A percentile compares a stretch with the other conserved stretches of the same genome.
These are phyloP conservation scores for Hsuehochloa calcarea DNA, from an alignment of 176 grass and related monocot genomes.

Conservation along the genomic window DNA sequence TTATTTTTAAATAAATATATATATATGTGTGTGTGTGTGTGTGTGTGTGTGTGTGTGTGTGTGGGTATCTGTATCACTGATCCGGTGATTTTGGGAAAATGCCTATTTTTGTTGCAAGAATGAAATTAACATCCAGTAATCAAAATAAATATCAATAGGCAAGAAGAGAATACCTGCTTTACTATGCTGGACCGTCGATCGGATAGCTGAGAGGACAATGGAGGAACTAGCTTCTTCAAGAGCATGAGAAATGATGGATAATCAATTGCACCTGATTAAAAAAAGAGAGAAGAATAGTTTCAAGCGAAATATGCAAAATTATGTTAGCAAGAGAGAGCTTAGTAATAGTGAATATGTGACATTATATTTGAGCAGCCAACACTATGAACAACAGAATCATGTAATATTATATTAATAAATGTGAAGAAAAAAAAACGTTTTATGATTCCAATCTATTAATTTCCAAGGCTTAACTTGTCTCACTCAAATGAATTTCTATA, in stretches of 20 bases:
- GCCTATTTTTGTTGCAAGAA: not conserved
- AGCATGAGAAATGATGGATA: conserved; percentile 70
- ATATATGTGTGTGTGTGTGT: too few species aligned
- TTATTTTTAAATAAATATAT: not conserved
- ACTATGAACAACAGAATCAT: not conserved
- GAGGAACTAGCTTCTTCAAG: conserved; percentile 71
- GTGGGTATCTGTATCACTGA: not conserved
- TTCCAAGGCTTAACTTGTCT: not conserved
- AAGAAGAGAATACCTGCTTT: conserved; percentile 59
- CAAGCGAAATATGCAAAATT: not conserved
- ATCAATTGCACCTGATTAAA: conserved; percentile 65
- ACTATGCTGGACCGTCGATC: conserved; percentile 82
- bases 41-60: too few species aligned
- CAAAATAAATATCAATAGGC: conserved; percentile 14
- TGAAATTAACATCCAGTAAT: not conserved
- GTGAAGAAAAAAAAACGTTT: not conserved
- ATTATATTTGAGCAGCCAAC: conserved; percentile 14
- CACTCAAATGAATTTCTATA: conserved; percentile 1
- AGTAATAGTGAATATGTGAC: conserved; percentile 11
- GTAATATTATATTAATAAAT: conserved; percentile 16
- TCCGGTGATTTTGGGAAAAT: not conserved
- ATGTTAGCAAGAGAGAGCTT: conserved; percentile 18
- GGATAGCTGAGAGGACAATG: conserved; percentile 58
- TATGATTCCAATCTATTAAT: not conserved
- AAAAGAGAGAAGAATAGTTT: not conserved